Conservation (phyloP, 2,329 filamentous ascomycete genomes). For the Coniochaeta sp. region DNA sequence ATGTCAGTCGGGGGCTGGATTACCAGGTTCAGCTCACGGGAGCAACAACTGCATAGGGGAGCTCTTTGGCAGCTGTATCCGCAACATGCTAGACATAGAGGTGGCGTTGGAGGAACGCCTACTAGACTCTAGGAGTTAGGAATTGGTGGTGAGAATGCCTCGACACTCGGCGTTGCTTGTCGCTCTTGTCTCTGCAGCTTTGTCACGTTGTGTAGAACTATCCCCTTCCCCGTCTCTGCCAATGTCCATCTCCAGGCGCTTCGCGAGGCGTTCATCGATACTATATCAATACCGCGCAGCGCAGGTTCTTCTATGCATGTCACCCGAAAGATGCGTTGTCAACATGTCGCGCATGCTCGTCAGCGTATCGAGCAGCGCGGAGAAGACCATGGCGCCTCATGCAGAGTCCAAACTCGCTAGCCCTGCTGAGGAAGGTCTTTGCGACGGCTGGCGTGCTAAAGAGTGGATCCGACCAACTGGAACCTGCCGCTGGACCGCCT, state of each 20-base stretch:
- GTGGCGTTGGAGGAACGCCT: too few relatives aligned
- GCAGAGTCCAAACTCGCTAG: neutral
- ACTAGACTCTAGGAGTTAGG: too few relatives aligned
- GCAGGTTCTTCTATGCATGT: neutral
- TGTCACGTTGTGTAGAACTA: too few relatives aligned
- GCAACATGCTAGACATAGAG: too few relatives aligned
- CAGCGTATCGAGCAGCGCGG: neutral
- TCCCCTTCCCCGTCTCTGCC: too few relatives aligned
- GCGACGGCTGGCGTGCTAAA: neutral
- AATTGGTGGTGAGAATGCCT: too few relatives aligned
- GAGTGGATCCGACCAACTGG: neutral
- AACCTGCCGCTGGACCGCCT: neutral
- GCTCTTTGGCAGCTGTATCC: too few relatives aligned
- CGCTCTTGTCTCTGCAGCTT: too few relatives aligned
- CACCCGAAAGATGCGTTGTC: neutral
- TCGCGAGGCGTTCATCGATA: neutral
- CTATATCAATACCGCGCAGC: neutral
- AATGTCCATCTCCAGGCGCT: neutral
- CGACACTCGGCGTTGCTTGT: too few relatives aligned
- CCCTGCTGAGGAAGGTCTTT: neutral
- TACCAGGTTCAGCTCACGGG: slow-evolving; percentile 27
- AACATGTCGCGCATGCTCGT: neutral
- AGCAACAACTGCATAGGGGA: slow-evolving; percentile 16
- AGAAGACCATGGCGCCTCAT: neutral
- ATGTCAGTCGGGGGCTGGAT: slow-evolving; percentile 24